Conservation (phyloP, 129 eudicot species). For the Chrysanthemum lavandulifolium region DNA sequence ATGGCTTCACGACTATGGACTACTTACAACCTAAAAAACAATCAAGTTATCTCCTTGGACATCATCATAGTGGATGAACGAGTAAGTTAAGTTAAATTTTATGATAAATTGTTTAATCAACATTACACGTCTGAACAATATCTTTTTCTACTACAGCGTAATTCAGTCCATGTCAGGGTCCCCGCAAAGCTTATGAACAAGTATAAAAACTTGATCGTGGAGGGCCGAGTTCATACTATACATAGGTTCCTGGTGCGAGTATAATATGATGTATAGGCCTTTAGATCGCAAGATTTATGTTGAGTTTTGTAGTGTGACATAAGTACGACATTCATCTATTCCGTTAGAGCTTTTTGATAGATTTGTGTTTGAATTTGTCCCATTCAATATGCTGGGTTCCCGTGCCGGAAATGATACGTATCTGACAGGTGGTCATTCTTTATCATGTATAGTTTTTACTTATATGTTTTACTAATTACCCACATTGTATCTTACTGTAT, state of each 20-base stretch:
- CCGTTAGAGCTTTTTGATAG: neutral
- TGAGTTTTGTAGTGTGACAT: neutral
- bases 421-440: neutral
- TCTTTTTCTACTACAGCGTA: neutral
- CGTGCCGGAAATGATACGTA: neutral
- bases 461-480: neutral
- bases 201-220: neutral
- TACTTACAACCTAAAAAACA: neutral
- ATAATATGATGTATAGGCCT: neutral
- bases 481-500: neutral
- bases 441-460: neutral
- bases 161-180: neutral
- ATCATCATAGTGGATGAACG: neutral
- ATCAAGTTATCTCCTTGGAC: neutral
- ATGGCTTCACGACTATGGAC: neutral
- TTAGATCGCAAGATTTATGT: neutral
- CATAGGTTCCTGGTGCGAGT: neutral
- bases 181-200: neutral
- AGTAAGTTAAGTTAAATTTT: too few relatives aligned
- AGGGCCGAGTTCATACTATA: neutral
- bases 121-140: neutral
- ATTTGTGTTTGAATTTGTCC: neutral
- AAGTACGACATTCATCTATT: neutral
- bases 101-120: too few relatives aligned
- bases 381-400: neutral